Conservation (phyloP, 1,284 basidiomycete species). For the Ustilago lituana region DNA sequence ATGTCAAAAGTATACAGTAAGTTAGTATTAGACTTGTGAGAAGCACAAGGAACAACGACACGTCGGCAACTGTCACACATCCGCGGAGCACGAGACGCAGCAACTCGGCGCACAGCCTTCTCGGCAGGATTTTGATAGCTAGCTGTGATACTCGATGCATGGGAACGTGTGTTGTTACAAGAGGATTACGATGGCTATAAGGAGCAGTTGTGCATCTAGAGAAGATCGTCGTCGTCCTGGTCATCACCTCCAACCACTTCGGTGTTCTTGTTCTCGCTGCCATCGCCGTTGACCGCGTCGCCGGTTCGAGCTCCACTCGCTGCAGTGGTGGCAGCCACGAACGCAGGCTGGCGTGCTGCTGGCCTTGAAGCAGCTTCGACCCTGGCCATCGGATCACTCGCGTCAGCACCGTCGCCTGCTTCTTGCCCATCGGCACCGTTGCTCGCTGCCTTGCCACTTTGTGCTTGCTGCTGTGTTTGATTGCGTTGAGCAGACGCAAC, state of each 20-base stretch:
- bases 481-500: conserved; percentile 26
- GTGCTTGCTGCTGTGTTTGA: conserved; percentile 28
- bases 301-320: conserved; percentile 74
- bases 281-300: conserved; percentile 72
- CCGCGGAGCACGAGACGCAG: conserved; percentile 1
- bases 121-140: no score
- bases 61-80: conserved; percentile 5
- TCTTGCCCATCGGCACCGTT: conserved; percentile 64
- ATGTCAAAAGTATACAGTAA: no score
- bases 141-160: no score
- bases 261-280: conserved; percentile 56
- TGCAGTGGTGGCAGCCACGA: conserved; percentile 67
- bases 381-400: conserved; percentile 73
- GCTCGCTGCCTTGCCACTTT: conserved; percentile 34
- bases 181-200: no score
- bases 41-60: conserved; percentile 14
- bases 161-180: background rate
- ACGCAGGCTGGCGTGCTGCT: conserved; percentile 23
- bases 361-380: conserved; percentile 61
- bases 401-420: conserved; percentile 64
- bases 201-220: no score
- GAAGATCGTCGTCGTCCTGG: conserved; percentile 66
- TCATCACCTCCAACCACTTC: conserved; percentile 56
- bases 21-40: no score
- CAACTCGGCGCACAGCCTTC: background rate